Percentiles rank a stretch among this genome's conserved stretches.
Evolutionary conservation across 495 filamentous ascomycete genomes (phyloP).

Genomic region (Penicillium robsamsonii): DNA sequence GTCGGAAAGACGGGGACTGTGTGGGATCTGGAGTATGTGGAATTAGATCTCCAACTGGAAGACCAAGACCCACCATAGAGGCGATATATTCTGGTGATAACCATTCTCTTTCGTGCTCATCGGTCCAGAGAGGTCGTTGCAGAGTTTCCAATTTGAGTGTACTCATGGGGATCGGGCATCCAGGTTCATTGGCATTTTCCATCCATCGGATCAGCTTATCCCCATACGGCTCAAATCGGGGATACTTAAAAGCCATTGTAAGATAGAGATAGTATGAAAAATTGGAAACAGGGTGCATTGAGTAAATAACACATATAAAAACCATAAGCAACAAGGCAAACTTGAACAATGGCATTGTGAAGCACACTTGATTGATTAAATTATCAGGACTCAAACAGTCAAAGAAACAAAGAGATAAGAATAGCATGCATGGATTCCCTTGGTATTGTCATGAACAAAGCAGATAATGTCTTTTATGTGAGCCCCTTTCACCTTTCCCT

Average conservation of each 20-base stretch:
- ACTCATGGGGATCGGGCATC: not conserved
- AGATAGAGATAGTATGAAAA: no score
- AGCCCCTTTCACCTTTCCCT: not conserved
- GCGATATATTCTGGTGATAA: not conserved
- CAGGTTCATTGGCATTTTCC: not conserved
- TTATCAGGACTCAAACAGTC: not conserved
- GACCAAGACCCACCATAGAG: not conserved
- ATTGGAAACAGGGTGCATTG: not conserved
- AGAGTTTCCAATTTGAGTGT: not conserved
- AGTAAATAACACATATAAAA: not conserved
- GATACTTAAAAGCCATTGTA: not conserved
- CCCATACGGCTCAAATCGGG: not conserved
- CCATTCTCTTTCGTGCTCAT: not conserved
- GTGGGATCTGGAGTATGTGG: not conserved
- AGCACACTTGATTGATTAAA: not conserved
- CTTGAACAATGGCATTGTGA: not conserved
- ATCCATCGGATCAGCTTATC: not conserved
- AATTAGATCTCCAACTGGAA: not conserved
- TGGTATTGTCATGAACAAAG: not conserved
- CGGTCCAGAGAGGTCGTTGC: not conserved
- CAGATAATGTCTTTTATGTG: not conserved
- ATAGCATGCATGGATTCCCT: not conserved
- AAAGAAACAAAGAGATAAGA: not conserved
- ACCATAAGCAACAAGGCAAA: not conserved
- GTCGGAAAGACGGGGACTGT: not conserved